A percentile compares a stretch with the other conserved stretches of the same genome.
Conservation (phyloP, 2,329 filamentous ascomycete species). For the Simplicillium sp. region DNA sequence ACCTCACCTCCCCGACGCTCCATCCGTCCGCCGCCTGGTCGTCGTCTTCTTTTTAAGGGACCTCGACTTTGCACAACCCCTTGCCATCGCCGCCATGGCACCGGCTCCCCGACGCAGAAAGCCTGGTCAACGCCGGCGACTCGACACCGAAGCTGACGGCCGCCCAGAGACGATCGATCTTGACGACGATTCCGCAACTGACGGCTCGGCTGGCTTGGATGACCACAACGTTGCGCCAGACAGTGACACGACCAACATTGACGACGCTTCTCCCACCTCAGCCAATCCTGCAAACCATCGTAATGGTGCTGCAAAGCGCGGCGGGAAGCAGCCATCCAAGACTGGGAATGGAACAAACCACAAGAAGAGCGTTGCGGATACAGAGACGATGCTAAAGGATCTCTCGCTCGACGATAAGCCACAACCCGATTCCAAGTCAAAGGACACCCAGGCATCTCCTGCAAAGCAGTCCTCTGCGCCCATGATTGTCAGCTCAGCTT, state of each 20-base stretch:
- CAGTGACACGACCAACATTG: conserved; percentile 55
- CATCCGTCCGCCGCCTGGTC: conserved; percentile 6
- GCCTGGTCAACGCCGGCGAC: conserved; percentile 55
- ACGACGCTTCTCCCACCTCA: conserved; percentile 43
- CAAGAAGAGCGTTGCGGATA: conserved; percentile 35
- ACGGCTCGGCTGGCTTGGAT: conserved; percentile 53
- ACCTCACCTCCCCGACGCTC: conserved; percentile 13
- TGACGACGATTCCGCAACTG: conserved; percentile 57
- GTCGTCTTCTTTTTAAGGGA: conserved; percentile 7
- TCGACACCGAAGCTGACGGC: conserved; percentile 60
- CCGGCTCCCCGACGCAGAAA: conserved; percentile 49
- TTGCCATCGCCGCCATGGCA: conserved; percentile 26
- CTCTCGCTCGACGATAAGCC: conserved; percentile 32
- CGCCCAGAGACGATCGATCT: conserved; percentile 44
- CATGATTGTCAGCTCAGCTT: conserved; percentile 44
- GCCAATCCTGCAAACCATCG: conserved; percentile 29
- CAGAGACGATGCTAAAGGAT: conserved; percentile 50
- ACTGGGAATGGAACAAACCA: conserved; percentile 14
- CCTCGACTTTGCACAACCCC: no score
- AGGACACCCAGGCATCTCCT: conserved; percentile 7
- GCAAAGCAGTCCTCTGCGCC: conserved; percentile 34
- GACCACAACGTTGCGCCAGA: conserved; percentile 50
- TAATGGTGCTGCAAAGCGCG: conserved; percentile 31
- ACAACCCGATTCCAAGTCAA: neutral
- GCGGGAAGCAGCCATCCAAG: conserved; percentile 19